Evolutionary conservation across 805 yeast genomes (phyloP).

Genomic region (Metschnikowia orientalis): DNA sequence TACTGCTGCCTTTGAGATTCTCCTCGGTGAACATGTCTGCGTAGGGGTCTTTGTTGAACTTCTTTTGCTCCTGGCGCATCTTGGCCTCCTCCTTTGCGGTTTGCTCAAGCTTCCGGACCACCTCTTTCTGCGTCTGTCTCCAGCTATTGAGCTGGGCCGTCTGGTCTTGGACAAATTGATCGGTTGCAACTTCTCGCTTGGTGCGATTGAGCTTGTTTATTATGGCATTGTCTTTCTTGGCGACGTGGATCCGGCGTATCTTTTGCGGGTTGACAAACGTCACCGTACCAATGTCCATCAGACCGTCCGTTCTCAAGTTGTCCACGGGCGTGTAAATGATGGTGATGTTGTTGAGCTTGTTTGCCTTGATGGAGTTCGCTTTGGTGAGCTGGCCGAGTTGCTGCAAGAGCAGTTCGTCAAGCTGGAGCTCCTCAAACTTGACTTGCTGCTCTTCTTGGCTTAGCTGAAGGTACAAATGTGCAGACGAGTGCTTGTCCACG

Average conservation of each 20-base stretch:
- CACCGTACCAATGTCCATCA: slow-evolving; percentile 78
- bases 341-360: slow-evolving; percentile 61
- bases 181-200: slow-evolving; percentile 50
- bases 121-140: slow-evolving; percentile 38
- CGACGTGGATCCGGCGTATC: slow-evolving; percentile 51
- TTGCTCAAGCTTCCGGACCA: slow-evolving; percentile 28
- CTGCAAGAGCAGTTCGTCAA: slow-evolving; percentile 44
- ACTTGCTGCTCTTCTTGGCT: slow-evolving; percentile 44
- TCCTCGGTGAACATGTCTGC: slow-evolving; percentile 49
- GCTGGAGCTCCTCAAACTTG: slow-evolving; percentile 31
- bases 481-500: slow-evolving; percentile 71
- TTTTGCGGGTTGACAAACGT: slow-evolving; percentile 58
- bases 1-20: slow-evolving; percentile 38
- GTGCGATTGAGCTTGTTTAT: slow-evolving; percentile 64
- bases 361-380: slow-evolving; percentile 73
- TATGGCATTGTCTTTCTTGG: slow-evolving; percentile 52
- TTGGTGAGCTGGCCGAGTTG: slow-evolving; percentile 65
- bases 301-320: slow-evolving; percentile 60
- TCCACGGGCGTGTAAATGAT: slow-evolving; percentile 72
- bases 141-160: slow-evolving; percentile 26
- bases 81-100: slow-evolving; percentile 31
- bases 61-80: slow-evolving; percentile 37
- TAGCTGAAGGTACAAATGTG: slow-evolving; percentile 67
- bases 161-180: slow-evolving; percentile 36
- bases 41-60: slow-evolving; percentile 28